Evolutionary conservation across 2,329 filamentous ascomycete species (phyloP).

Genomic region (Colletotrichum chlorophyti): DNA sequence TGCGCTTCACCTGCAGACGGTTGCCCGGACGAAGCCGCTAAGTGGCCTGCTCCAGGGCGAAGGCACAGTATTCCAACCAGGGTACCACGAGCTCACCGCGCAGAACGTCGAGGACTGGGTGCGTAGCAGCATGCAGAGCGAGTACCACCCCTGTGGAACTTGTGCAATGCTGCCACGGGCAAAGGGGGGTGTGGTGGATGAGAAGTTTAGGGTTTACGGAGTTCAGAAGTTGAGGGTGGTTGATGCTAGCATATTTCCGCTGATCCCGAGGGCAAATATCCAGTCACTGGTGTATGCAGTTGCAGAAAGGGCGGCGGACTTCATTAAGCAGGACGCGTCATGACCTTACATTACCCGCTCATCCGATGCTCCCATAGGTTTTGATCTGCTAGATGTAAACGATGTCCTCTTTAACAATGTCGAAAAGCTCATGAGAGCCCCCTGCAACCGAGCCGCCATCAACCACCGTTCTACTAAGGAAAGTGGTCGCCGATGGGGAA

Average conservation of each 20-base stretch:
- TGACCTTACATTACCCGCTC: background rate
- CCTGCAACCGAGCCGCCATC: no score
- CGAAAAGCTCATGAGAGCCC: no score
- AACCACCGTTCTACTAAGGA: no score
- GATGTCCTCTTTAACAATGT: no score
- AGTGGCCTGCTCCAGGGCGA: slow-evolving; percentile 13
- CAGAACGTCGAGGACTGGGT: slow-evolving; percentile 18
- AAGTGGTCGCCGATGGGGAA: no score
- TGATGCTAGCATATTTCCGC: slow-evolving; percentile 40
- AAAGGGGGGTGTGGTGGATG: slow-evolving; percentile 40
- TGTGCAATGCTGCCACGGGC: slow-evolving; percentile 23
- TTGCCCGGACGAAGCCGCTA: slow-evolving; percentile 12
- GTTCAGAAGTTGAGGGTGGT: slow-evolving; percentile 35
- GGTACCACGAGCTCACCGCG: slow-evolving; percentile 11
- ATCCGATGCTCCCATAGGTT: no score
- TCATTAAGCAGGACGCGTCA: slow-evolving; percentile 9
- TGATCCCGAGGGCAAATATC: slow-evolving; percentile 39
- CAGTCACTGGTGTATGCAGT: slow-evolving; percentile 44
- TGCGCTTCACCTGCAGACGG: slow-evolving; percentile 12
- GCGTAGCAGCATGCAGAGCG: slow-evolving; percentile 10
- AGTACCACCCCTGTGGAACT: slow-evolving; percentile 26
- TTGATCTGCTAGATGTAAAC: no score
- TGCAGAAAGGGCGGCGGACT: slow-evolving; percentile 36
- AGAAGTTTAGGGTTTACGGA: slow-evolving; percentile 38
- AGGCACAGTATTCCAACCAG: slow-evolving; percentile 16